Evolutionary conservation across 139 green algal genomes (phyloP), one percentile per base, ranked within the genome.

Genomic region (Auxenochlorella protothecoides): DNA sequence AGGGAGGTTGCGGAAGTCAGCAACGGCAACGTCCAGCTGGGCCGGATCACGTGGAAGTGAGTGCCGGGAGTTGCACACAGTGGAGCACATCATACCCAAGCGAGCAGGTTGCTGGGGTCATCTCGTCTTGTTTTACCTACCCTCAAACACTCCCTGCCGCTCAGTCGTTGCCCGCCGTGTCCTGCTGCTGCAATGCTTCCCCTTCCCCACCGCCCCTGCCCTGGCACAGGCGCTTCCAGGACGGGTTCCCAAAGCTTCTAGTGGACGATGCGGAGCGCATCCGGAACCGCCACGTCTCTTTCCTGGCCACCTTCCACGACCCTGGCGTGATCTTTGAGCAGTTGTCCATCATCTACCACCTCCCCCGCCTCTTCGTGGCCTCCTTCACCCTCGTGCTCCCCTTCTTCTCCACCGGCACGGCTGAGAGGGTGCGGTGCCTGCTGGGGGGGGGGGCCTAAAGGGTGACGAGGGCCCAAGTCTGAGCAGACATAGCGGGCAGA

Each of bases 231-330:
- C 71, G 78, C 10, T 99, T 98, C 74, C 80, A 88, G 5, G 95
- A 99, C 70, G 95, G 95, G 55, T 98, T 98, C 70, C 94, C 94
- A n/a, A 94, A 99, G 78, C 80, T 99, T n/a, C 97, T 96, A 78
- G 88, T 99, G 13, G 87, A 96, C 64, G 84, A 97, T 68, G 95
- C 93, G 2, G 88, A 89, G 5, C 63, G 76, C 44, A 93, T 99
- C 64, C 83, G 93, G 52, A 96, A 97, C 80, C 80, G 89, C 54
- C 93, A 99, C 80, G 93, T 98, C 15, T 92, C 90, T 5, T 99
- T 98, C 76, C 83, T 99, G 54, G 95, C 93, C 2, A 97, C 91
- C 44, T 99, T 99, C 84, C 87, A 94, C 74, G 82, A 89, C 59
- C 89, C 93, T 5, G 83, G 77, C 6, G 85, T 87, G 70, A 97